Evolutionary conservation across 192 early-diverging fungal genomes (phyloP).

Genomic region (Lunasporangiospora selenospora): DNA sequence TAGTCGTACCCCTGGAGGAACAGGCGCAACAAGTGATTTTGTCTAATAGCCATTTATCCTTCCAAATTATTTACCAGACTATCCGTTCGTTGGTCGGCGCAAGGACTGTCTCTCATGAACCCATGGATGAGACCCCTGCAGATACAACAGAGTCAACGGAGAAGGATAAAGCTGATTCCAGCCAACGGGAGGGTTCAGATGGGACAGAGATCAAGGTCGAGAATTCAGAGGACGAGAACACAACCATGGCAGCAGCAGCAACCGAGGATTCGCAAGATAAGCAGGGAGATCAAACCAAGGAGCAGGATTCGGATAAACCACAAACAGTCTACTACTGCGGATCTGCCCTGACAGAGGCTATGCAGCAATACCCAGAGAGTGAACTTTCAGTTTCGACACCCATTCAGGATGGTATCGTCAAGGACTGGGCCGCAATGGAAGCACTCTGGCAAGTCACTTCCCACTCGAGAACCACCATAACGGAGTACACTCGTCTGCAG

Average conservation of each 20-base stretch:
- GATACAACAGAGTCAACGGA: constrained; percentile 12
- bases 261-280: neutral
- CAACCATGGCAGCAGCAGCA: constrained; percentile 1
- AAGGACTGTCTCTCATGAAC: constrained; percentile 4
- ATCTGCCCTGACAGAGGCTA: constrained; percentile 21
- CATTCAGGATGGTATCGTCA: constrained; percentile 64
- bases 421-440: constrained; percentile 77
- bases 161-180: constrained; percentile 25
- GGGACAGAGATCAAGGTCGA: constrained; percentile 8
- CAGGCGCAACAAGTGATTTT: constrained; percentile 8
- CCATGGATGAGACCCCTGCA: constrained; percentile 1
- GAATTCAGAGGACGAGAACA: constrained; percentile 11
- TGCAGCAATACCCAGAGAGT: constrained; percentile 24
- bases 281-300: constrained; percentile 9
- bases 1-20: neutral
- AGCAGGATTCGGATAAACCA: constrained; percentile 13
- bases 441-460: constrained; percentile 62
- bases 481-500: constrained; percentile 7
- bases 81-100: constrained; percentile 33
- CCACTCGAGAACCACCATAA: no score
- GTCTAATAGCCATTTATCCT: neutral
- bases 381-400: constrained; percentile 53
- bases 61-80: constrained; percentile 13
- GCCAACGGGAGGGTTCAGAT: constrained; percentile 33
- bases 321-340: constrained; percentile 43